phyloP scores from a whole-genome alignment of 306 rosid species.

The Inga leiocalycina region DNA sequence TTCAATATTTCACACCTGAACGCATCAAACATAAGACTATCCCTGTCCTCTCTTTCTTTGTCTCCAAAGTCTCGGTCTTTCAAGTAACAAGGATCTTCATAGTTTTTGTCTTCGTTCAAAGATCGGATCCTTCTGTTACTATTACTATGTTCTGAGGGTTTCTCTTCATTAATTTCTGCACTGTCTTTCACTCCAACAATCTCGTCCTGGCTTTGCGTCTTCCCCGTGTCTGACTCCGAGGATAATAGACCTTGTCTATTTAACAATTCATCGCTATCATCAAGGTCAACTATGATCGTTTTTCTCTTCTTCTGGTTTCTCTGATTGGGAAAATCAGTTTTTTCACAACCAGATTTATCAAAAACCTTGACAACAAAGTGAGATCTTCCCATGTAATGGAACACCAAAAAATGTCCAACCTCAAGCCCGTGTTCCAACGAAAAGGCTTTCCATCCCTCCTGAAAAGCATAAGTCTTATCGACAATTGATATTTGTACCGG shows the following conservation, averaged over 20 bases:
- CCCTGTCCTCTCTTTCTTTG: slow-evolving; percentile 37
- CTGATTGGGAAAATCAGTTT: slow-evolving; percentile 33
- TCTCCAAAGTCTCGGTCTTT: slow-evolving; percentile 33
- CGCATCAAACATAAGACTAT: slow-evolving; percentile 33
- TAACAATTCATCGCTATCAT: slow-evolving; percentile 17
- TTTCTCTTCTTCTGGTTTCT: slow-evolving; percentile 37
- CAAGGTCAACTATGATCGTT: slow-evolving; percentile 10
- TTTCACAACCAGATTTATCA: slow-evolving; percentile 59
- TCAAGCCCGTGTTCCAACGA: slow-evolving; percentile 48
- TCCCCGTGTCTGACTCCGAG: not conserved
- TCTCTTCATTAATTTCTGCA: slow-evolving; percentile 9
- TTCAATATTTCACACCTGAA: slow-evolving; percentile 40
- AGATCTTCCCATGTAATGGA: slow-evolving; percentile 40
- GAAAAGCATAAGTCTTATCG: no score
- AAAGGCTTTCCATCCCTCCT: no score
- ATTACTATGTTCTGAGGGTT: slow-evolving; percentile 18
- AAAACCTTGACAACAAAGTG: slow-evolving; percentile 61
- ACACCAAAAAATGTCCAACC: slow-evolving; percentile 58
- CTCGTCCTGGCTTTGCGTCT: not conserved
- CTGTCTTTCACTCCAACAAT: slow-evolving; percentile 1
- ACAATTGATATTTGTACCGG: no score
- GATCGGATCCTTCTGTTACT: slow-evolving; percentile 13
- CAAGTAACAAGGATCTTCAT: slow-evolving; percentile 47
- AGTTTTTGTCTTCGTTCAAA: slow-evolving; percentile 11
- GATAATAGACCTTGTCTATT: slow-evolving; percentile 22